phyloP scores from a whole-genome alignment of 208 protist genomes.

The Crithidia fasciculata region DNA sequence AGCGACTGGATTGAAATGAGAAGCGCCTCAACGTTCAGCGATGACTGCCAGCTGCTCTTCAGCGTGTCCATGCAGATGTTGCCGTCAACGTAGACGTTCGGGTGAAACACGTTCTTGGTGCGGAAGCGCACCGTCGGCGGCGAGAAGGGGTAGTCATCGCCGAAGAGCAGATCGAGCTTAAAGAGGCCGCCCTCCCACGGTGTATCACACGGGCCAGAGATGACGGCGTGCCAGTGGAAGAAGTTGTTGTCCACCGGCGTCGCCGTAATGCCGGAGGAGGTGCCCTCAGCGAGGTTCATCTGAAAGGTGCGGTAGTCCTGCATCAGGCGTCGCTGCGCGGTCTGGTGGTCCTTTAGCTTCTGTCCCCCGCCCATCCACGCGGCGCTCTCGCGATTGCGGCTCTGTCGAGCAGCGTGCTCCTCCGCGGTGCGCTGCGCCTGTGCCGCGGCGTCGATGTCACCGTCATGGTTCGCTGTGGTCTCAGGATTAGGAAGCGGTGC shows the following conservation, averaged over 20 bases:
- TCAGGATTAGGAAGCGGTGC: no score
- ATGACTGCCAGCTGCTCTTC: slow-evolving; percentile 98
- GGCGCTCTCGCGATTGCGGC: slow-evolving; percentile 24
- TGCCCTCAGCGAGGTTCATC: slow-evolving; percentile 37
- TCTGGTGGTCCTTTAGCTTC: slow-evolving; percentile 39
- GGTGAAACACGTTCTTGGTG: slow-evolving; percentile 98
- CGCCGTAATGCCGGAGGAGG: slow-evolving; percentile 56
- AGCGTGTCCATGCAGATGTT: slow-evolving; percentile 99
- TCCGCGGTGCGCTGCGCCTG: background rate
- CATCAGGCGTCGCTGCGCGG: slow-evolving; percentile 77
- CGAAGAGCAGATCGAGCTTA: slow-evolving; percentile 78
- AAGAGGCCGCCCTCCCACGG: slow-evolving; percentile 92
- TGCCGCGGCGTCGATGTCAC: background rate
- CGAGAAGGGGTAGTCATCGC: slow-evolving; percentile 92
- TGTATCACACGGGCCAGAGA: slow-evolving; percentile 78
- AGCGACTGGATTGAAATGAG: slow-evolving; percentile 99
- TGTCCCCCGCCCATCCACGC: slow-evolving; percentile 37
- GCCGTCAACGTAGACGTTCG: slow-evolving; percentile 99
- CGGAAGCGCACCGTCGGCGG: slow-evolving; percentile 98
- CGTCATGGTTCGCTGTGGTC: background rate
- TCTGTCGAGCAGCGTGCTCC: slow-evolving; percentile 13
- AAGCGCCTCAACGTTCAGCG: slow-evolving; percentile 98
- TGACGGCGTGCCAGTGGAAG: slow-evolving; percentile 87
- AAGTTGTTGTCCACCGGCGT: slow-evolving; percentile 76
- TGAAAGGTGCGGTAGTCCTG: slow-evolving; percentile 65